Conservation (phyloP, 2,329 filamentous ascomycete genomes). For the Cladosporium velox region DNA sequence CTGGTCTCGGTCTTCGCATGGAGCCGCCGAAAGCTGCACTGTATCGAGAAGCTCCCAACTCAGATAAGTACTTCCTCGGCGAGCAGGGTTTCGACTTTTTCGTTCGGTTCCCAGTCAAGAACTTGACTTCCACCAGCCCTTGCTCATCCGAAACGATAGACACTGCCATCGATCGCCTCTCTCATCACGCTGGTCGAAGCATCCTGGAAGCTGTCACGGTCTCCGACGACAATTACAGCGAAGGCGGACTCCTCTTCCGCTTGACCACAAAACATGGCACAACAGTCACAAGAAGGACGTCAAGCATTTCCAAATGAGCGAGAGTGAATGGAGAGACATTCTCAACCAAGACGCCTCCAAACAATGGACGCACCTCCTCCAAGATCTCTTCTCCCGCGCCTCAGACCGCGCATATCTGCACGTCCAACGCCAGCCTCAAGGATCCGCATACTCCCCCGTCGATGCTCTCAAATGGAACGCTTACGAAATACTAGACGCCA, state of each 20-base stretch:
- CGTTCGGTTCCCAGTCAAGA: neutral
- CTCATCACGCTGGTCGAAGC: neutral
- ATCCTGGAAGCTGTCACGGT: conserved; percentile 3
- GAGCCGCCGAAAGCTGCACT: neutral
- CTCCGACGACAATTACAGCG: neutral
- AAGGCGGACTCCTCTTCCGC: neutral
- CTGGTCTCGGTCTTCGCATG: neutral
- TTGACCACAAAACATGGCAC: neutral
- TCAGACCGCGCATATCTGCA: conserved; percentile 15
- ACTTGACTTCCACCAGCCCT: neutral
- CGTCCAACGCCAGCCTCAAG: conserved; percentile 10
- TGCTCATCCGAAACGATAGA: neutral
- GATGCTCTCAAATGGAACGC: neutral
- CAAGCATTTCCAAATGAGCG: neutral
- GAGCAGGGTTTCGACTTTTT: conserved; percentile 4
- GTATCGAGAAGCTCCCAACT: neutral
- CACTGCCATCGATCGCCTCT: neutral
- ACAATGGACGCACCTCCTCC: neutral
- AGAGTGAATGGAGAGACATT: neutral
- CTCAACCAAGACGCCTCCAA: no score
- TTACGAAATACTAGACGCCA: neutral
- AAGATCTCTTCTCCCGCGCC: neutral
- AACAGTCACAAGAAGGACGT: neutral
- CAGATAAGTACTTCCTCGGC: neutral
- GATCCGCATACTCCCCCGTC: neutral